phyloP scores from a whole-genome alignment of 805 yeast genomes.

The Candida sithepensis region DNA sequence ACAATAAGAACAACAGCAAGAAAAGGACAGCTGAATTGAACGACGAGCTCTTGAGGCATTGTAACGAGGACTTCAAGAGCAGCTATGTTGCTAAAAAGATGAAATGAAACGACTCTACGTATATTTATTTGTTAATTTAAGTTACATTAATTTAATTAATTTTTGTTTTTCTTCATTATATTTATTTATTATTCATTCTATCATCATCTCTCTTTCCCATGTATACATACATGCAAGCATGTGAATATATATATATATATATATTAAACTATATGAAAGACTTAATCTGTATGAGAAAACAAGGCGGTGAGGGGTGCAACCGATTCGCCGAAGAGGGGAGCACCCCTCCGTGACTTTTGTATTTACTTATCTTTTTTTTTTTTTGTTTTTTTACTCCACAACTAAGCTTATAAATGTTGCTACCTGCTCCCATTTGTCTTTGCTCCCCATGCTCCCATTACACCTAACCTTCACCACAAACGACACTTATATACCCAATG shows the following conservation, averaged over 20 bases:
- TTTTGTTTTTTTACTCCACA: not conserved
- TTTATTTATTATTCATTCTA: not conserved
- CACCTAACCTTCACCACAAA: too few relatives aligned
- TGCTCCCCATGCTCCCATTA: too few relatives aligned
- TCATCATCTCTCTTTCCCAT: too few relatives aligned
- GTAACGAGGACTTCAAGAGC: slow-evolving; percentile 8
- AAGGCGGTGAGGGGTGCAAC: not conserved
- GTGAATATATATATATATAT: too few relatives aligned
- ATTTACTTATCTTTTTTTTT: too few relatives aligned
- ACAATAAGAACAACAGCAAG: slow-evolving; percentile 1
- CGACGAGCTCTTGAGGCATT: slow-evolving; percentile 10
- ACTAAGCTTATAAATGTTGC: too few relatives aligned
- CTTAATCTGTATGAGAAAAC: not conserved
- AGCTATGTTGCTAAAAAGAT: slow-evolving; percentile 17
- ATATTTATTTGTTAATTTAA: not conserved
- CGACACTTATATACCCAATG: too few relatives aligned
- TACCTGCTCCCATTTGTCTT: too few relatives aligned
- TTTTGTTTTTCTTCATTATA: too few relatives aligned
- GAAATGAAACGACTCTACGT: slow-evolving; percentile 4
- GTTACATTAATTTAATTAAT: too few relatives aligned
- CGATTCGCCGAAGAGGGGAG: not conserved
- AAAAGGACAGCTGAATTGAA: slow-evolving; percentile 18
- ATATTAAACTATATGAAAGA: not conserved
- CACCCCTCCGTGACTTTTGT: too few relatives aligned
- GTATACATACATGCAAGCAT: too few relatives aligned